phyloP scores from a whole-genome alignment of 108 stramenopile genomes.

The Nitzschia putrida region DNA sequence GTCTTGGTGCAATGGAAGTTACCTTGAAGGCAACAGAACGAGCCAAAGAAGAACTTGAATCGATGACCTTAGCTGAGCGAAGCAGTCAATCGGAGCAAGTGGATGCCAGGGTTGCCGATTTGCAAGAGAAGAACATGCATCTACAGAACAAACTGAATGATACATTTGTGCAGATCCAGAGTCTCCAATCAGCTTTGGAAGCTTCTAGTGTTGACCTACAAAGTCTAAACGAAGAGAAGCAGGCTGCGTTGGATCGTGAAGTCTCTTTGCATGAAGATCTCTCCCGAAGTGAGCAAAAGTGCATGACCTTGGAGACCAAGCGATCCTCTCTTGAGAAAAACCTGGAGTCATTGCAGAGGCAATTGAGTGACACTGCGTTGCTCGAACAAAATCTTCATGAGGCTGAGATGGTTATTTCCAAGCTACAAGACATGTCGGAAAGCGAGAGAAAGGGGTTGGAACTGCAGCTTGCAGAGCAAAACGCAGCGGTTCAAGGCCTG shows the following conservation, averaged over 20 bases:
- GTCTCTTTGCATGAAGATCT: background rate
- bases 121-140: background rate
- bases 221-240: background rate
- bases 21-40: background rate
- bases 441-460: conserved; percentile 1
- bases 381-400: background rate
- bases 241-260: background rate
- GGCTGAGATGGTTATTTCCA: background rate
- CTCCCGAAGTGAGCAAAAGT: background rate
- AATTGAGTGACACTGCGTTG: background rate
- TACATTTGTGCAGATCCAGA: background rate
- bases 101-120: no score
- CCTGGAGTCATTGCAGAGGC: conserved; percentile 5
- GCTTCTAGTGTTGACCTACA: background rate
- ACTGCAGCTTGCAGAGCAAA: background rate
- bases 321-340: conserved; percentile 4
- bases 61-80: background rate
- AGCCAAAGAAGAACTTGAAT: background rate
- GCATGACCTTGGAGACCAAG: background rate
- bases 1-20: background rate
- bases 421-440: background rate
- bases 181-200: background rate
- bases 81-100: background rate
- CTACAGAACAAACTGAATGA: background rate
- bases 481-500: background rate